Evolutionary conservation across 495 filamentous ascomycete genomes (phyloP).

Genomic region (Copromyces sp.): DNA sequence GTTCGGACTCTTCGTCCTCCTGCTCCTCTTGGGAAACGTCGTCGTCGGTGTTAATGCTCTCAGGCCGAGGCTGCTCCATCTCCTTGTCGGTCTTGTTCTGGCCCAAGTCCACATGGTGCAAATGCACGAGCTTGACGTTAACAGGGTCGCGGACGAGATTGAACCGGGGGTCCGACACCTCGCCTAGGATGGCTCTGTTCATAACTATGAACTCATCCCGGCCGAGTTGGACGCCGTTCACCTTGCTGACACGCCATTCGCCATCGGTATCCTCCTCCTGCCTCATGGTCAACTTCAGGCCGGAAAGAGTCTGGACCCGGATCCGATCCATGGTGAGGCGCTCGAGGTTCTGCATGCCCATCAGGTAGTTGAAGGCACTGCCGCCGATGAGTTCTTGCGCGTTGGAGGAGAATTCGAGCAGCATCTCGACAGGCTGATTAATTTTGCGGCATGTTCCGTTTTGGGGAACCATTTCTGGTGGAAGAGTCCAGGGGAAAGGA

Average conservation of each 20-base stretch:
- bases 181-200: conserved; percentile 61
- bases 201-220: conserved; percentile 86
- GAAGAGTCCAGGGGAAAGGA: conserved; percentile 89
- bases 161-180: conserved; percentile 74
- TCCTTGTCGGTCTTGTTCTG: conserved; percentile 29
- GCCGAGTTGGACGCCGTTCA: conserved; percentile 73
- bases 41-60: not conserved
- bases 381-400: conserved; percentile 44
- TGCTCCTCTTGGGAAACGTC: not conserved
- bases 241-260: conserved; percentile 59
- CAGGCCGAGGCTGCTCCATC: not conserved
- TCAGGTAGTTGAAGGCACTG: conserved; percentile 44
- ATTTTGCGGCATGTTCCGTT: conserved; percentile 58
- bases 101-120: conserved; percentile 36
- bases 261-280: conserved; percentile 43
- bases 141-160: conserved; percentile 62
- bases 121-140: conserved; percentile 54
- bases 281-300: conserved; percentile 71
- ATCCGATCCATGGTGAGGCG: conserved; percentile 56
- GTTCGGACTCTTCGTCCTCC: not conserved
- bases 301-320: conserved; percentile 65
- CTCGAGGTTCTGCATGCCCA: conserved; percentile 37
- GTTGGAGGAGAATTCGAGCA: conserved; percentile 72
- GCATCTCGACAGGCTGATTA: conserved; percentile 46
- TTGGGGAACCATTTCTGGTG: conserved; percentile 57